Conservation (phyloP, 805 yeast species). For the Vanderwaltozyma verrucispora region DNA sequence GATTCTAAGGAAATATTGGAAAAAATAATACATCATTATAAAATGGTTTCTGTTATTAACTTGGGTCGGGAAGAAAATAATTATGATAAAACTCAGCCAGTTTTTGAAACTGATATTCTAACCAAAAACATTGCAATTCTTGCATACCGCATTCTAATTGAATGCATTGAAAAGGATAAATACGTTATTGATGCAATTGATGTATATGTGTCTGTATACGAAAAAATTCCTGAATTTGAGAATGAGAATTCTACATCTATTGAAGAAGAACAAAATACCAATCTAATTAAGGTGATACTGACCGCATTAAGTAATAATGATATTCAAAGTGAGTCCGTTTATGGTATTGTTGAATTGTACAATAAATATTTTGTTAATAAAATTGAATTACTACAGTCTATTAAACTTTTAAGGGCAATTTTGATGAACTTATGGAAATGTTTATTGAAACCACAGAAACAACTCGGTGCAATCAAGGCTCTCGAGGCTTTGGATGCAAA, state of each 20-base stretch:
- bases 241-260: neutral
- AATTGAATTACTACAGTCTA: constrained; percentile 5
- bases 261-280: neutral
- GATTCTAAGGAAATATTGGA: constrained; percentile 15
- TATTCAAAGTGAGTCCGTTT: neutral
- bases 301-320: neutral
- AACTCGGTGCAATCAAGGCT: constrained; percentile 59
- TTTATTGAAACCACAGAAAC: constrained; percentile 40
- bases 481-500: constrained; percentile 50
- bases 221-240: constrained; percentile 35
- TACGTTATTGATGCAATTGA: constrained; percentile 28
- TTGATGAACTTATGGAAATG: constrained; percentile 44
- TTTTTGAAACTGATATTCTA: constrained; percentile 26
- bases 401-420: constrained; percentile 15
- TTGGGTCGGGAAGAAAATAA: neutral
- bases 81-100: neutral
- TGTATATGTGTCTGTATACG: constrained; percentile 30
- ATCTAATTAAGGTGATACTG: neutral
- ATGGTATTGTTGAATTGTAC: neutral
- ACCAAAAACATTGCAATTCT: constrained; percentile 32
- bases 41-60: constrained; percentile 2
- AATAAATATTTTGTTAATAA: neutral
- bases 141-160: constrained; percentile 20
- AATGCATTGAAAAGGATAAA: constrained; percentile 12
- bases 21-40: constrained; percentile 29